Base-by-base conservation (phyloP, 352 stramenopile genomes). In the Peronospora tabacina region DNA sequence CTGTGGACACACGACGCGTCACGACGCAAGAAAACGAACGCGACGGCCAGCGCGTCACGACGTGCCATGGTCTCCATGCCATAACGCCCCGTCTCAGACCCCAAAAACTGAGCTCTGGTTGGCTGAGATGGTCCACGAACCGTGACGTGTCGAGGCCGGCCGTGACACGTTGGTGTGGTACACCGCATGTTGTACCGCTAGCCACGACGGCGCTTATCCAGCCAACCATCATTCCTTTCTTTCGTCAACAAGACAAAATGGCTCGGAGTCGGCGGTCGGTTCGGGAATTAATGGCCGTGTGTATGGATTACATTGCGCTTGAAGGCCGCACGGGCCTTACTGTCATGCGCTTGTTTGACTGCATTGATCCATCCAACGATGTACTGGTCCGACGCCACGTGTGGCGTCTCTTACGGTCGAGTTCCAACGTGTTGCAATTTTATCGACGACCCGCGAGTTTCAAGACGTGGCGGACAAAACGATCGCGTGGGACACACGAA, bases 261-360 rank as follows among this genome's bases (percentile, higher is more conserved):
- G n/a, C n/a, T n/a, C n/a, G n/a, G n/a, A n/a, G n/a, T n/a, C 19
- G 43, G 33, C 56, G 26, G 44, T 39, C 52, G 34, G 68, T 70
- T 22, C 61, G 64, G 16, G 66, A 72, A 58, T 61, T 89, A 35
- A 70, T 70, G 32, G 75, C 75, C 28, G 62, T 65, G 3, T 80
- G 70, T 30, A 69, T 87, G 57, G 75, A 90, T 57, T 54, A 79
- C 52, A 61, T 87, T 17, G 70, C 79, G 20, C 62, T 87, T 0
- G 79, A 85, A 52, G 75, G 79, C 10, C 47, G 59, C 19, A 40
- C 52, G 0, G 79, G 79, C 12, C 39, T 85, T 8, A 62, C 67
- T 1, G 29, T 89, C 0, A 33, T 48, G 7, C 45, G 43, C 7
- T 37, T 89, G 3, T 68, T 89, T 38, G 58, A 63, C 16, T 57